phyloP scores from a whole-genome alignment of 139 green algal genomes.

The Micromonas pusilla region DNA sequence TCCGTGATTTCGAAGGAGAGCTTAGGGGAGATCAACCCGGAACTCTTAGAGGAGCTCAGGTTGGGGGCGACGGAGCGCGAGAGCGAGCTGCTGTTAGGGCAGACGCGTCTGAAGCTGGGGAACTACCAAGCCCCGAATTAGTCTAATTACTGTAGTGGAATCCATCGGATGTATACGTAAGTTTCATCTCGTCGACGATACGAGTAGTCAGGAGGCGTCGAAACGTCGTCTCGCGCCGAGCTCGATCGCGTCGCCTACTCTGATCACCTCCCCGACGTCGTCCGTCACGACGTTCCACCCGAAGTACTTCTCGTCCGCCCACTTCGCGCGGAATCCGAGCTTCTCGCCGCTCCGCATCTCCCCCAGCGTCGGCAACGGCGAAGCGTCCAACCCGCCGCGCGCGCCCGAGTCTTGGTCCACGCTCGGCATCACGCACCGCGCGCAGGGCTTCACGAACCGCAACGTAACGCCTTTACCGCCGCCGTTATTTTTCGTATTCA shows the following conservation, averaged over 20 bases:
- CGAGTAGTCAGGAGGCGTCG: no score
- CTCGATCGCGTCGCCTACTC: no score
- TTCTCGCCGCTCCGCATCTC: background rate
- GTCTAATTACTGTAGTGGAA: no score
- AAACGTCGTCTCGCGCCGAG: no score
- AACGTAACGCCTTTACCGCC: background rate
- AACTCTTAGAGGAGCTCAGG: background rate
- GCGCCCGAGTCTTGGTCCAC: slow-evolving; percentile 7
- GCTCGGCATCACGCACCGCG: slow-evolving; percentile 6
- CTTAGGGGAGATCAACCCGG: background rate
- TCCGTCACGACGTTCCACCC: background rate
- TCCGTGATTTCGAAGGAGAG: background rate
- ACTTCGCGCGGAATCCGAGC: background rate
- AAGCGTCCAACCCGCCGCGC: background rate
- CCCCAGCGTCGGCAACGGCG: background rate
- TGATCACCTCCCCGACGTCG: background rate
- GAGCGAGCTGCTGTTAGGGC: background rate
- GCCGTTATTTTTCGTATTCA: background rate
- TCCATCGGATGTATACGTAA: no score
- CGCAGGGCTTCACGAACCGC: slow-evolving; percentile 15
- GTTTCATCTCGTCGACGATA: no score
- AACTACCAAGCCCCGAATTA: no score
- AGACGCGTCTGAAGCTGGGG: background rate
- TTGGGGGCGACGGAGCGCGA: background rate
- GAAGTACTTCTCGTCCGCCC: background rate